Percentiles rank a stretch among this genome's conserved stretches.
Conservation (phyloP, 441 rosid species). For the Erodium chrysanthum region DNA sequence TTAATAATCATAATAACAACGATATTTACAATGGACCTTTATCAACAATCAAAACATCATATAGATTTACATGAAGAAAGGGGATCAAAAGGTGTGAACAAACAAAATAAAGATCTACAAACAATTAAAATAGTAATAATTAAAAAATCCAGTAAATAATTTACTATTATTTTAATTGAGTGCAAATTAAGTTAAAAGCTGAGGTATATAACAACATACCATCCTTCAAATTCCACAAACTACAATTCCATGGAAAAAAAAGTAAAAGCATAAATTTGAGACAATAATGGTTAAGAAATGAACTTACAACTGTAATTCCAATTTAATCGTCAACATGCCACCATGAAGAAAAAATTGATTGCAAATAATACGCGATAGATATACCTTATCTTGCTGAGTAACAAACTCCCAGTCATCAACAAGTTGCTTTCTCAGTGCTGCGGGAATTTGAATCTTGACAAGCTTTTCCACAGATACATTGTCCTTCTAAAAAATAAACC, state of each 20-base stretch:
- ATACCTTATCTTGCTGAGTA: slow-evolving; percentile 74
- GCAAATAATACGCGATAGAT: not conserved
- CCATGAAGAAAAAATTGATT: not conserved
- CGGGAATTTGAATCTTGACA: slow-evolving; percentile 74
- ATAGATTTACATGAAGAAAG: not conserved
- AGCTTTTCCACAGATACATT: slow-evolving; percentile 51
- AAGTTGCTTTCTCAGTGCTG: slow-evolving; percentile 70
- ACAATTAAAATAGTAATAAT: not conserved
- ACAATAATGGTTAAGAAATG: not conserved
- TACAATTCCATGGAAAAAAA: not conserved
- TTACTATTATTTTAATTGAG: not conserved
- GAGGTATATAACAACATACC: not conserved
- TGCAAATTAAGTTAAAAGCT: not conserved
- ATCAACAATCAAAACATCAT: not conserved
- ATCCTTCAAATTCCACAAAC: slow-evolving; percentile 2
- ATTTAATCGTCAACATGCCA: slow-evolving; percentile 8
- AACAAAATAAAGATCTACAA: not conserved
- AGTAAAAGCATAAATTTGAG: slow-evolving; percentile 1
- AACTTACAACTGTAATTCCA: slow-evolving; percentile 8
- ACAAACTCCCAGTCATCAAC: slow-evolving; percentile 84
- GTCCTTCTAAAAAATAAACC: slow-evolving; percentile 43
- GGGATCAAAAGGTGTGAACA: not conserved
- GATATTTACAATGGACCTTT: not conserved
- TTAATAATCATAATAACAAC: not conserved
- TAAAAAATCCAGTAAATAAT: not conserved